Percentiles rank a stretch among this genome's conserved stretches.
Evolutionary conservation across 306 rosid genomes (phyloP).

Genomic region (Fagus sylvatica): DNA sequence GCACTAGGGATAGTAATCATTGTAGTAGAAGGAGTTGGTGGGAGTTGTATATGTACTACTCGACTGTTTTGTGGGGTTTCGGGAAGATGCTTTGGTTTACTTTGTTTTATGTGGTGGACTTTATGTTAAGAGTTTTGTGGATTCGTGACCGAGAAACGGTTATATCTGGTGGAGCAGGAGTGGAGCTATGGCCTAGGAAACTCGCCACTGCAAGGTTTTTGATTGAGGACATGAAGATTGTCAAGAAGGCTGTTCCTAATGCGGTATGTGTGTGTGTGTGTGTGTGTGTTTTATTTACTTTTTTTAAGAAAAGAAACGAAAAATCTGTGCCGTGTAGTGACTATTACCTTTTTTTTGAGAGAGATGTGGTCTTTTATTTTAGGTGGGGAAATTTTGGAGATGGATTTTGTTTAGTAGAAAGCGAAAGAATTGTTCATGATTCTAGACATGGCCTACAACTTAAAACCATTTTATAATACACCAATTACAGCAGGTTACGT

Average conservation of each 20-base stretch:
- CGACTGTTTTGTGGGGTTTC: slow-evolving; percentile 20
- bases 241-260: slow-evolving; percentile 52
- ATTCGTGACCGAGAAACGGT: slow-evolving; percentile 57
- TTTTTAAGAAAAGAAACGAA: too few species aligned
- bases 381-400: too few species aligned
- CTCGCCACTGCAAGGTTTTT: slow-evolving; percentile 66
- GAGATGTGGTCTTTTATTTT: too few species aligned
- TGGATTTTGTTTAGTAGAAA: too few species aligned
- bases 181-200: slow-evolving; percentile 87
- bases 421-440: too few species aligned
- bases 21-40: background rate
- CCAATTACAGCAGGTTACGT: too few species aligned
- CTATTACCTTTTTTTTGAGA: too few species aligned
- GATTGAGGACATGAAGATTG: slow-evolving; percentile 64
- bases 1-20: background rate
- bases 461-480: too few species aligned
- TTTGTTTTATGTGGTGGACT: slow-evolving; percentile 46
- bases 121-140: slow-evolving; percentile 48
- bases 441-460: too few species aligned
- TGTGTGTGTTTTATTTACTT: too few species aligned
- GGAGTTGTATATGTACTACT: background rate
- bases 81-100: slow-evolving; percentile 36
- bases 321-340: background rate
- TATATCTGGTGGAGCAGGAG: slow-evolving; percentile 71
- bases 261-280: slow-evolving; percentile 37